Conservation (phyloP, 257 asterid genomes). For the Haberlea rhodopensis region DNA sequence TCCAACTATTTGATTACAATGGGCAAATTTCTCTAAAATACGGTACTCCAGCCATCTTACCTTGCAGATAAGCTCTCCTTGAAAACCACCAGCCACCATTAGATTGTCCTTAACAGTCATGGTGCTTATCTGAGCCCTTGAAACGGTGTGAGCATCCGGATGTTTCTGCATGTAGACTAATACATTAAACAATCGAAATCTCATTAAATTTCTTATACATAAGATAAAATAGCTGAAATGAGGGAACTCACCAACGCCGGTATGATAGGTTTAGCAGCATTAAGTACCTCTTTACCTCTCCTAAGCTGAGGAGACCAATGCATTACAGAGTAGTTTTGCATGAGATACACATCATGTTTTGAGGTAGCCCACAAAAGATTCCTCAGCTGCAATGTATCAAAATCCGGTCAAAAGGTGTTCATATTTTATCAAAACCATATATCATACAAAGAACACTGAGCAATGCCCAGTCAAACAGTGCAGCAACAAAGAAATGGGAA, state of each 20-base stretch:
- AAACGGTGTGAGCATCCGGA: conserved; percentile 57
- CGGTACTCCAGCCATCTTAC: conserved; percentile 28
- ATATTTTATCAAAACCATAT: neutral
- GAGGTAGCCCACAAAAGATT: conserved; percentile 86
- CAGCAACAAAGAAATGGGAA: neutral
- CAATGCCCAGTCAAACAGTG: neutral
- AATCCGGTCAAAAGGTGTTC: conserved; percentile 3
- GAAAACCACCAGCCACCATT: conserved; percentile 84
- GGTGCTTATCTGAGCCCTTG: conserved; percentile 78
- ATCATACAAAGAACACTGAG: neutral
- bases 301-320: conserved; percentile 82
- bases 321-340: conserved; percentile 81
- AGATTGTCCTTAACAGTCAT: conserved; percentile 74
- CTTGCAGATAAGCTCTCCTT: conserved; percentile 91
- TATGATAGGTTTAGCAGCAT: conserved; percentile 66
- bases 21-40: neutral
- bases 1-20: neutral
- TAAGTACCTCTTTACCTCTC: conserved; percentile 73
- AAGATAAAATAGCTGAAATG: neutral
- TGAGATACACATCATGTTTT: conserved; percentile 84
- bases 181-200: conserved; percentile 18
- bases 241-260: conserved; percentile 51
- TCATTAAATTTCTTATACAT: neutral
- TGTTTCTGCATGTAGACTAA: conserved; percentile 38
- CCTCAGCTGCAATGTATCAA: conserved; percentile 56